These are phyloP conservation scores for Galeopsis tetrahit DNA, from an alignment of 257 asterid genomes.

Conservation along the genomic window DNA sequence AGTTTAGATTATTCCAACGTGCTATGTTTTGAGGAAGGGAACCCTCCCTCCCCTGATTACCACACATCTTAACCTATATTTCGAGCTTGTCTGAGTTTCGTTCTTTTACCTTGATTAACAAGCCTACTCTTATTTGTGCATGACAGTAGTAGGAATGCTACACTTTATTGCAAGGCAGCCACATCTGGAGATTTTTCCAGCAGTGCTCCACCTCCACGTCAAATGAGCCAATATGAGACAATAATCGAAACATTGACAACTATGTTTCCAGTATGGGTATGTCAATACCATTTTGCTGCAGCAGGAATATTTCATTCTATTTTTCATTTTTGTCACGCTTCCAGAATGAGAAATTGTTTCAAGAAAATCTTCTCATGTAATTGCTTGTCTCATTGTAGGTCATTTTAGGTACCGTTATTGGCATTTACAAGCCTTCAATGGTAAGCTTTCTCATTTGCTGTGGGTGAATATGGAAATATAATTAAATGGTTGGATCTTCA, in stretches of 20 bases:
- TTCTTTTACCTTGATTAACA: conserved; percentile 10
- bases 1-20: no score
- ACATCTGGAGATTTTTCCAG: conserved; percentile 75
- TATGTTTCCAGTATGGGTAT: conserved; percentile 95
- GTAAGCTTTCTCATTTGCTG: conserved; percentile 48
- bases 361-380: conserved; percentile 18
- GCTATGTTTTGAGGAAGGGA: no score
- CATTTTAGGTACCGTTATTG: conserved; percentile 85
- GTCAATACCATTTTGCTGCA: conserved; percentile 38
- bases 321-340: conserved; percentile 24
- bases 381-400: conserved; percentile 61
- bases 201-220: conserved; percentile 54
- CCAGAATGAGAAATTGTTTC: conserved; percentile 12
- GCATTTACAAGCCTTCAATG: conserved; percentile 88
- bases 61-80: background rate
- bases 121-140: conserved; percentile 4
- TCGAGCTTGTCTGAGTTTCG: conserved; percentile 12
- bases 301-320: conserved; percentile 17
- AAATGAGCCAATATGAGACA: conserved; percentile 77
- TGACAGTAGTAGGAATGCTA: conserved; percentile 48
- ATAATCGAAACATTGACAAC: conserved; percentile 89
- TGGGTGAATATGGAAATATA: conserved; percentile 31
- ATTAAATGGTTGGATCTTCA: conserved; percentile 25
- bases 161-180: conserved; percentile 64
- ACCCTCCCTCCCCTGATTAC: background rate